Conservation (phyloP, 805 yeast genomes). For the Nakazawaea holstii region DNA sequence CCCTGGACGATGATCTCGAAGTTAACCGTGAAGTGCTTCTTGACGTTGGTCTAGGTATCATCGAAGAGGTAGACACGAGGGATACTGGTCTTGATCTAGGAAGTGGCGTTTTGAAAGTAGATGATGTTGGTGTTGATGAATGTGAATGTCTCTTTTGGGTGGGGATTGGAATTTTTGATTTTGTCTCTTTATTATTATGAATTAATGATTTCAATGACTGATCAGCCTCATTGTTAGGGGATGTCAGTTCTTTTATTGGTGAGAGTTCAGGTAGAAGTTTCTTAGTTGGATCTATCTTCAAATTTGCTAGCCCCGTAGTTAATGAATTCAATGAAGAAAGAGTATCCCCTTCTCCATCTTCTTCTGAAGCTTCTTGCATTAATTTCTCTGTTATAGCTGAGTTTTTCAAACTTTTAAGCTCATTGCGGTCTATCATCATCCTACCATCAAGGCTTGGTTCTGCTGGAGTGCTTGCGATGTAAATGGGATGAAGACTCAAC, state of each 20-base stretch:
- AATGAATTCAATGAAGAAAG: conserved; percentile 3
- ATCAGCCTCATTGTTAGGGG: neutral
- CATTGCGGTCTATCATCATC: conserved; percentile 7
- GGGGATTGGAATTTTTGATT: conserved; percentile 14
- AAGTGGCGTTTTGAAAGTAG: conserved; percentile 21
- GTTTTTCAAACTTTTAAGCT: conserved; percentile 13
- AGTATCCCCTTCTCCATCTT: conserved; percentile 22
- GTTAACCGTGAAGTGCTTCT: neutral
- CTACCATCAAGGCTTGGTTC: neutral
- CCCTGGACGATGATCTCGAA: neutral
- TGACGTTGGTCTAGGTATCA: conserved; percentile 7
- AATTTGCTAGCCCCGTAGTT: neutral
- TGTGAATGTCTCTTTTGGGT: conserved; percentile 32
- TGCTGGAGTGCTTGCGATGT: conserved; percentile 21
- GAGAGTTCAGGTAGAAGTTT: conserved; percentile 23
- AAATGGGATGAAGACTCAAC: conserved; percentile 19
- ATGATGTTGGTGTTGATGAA: conserved; percentile 31
- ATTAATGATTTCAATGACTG: conserved; percentile 18
- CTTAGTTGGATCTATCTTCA: conserved; percentile 25
- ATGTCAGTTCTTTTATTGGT: conserved; percentile 17
- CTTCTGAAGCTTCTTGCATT: conserved; percentile 27
- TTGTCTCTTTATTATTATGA: conserved; percentile 16
- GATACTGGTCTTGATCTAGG: conserved; percentile 18
- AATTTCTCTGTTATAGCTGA: conserved; percentile 22
- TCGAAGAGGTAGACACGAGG: conserved; percentile 3